These are phyloP conservation scores for Inga leiocalycina DNA, from an alignment of 306 rosid genomes.

Conservation along the genomic window DNA sequence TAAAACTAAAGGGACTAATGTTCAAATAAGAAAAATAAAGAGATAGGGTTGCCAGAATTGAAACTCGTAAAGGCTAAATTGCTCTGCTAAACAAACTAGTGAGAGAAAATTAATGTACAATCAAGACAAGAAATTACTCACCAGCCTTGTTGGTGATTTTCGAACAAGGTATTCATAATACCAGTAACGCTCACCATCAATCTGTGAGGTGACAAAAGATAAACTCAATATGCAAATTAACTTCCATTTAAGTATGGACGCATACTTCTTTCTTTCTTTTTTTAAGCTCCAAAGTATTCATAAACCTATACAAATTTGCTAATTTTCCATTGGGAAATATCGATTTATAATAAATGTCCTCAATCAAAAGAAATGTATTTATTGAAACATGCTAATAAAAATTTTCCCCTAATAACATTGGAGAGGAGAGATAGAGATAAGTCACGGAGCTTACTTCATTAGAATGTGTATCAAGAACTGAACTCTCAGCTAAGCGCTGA, in stretches of 20 bases:
- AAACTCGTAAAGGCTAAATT: neutral
- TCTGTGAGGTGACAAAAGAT: constrained; percentile 48
- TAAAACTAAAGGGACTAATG: neutral
- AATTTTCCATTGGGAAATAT: constrained; percentile 20
- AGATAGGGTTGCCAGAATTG: neutral
- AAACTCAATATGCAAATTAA: constrained; percentile 32
- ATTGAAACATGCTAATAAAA: neutral
- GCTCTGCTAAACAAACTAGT: neutral
- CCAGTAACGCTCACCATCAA: constrained; percentile 91
- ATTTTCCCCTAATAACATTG: neutral
- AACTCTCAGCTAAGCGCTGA: constrained; percentile 92
- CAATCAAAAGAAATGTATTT: neutral
- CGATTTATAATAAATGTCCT: neutral
- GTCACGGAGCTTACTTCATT: constrained; percentile 61
- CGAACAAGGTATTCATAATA: constrained; percentile 90
- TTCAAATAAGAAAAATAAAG: neutral
- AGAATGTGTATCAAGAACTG: constrained; percentile 87
- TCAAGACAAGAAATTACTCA: constrained; percentile 33
- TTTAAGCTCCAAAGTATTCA: constrained; percentile 1
- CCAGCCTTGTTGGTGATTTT: constrained; percentile 79
- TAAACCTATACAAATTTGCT: constrained; percentile 5
- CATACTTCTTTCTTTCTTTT: neutral
- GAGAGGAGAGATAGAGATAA: constrained; percentile 24
- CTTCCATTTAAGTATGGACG: constrained; percentile 14
- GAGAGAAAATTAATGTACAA: neutral